Percentiles rank a stretch among this genome's conserved stretches.
phyloP scores from a whole-genome alignment of 805 yeast species.

The Candida germanica region DNA sequence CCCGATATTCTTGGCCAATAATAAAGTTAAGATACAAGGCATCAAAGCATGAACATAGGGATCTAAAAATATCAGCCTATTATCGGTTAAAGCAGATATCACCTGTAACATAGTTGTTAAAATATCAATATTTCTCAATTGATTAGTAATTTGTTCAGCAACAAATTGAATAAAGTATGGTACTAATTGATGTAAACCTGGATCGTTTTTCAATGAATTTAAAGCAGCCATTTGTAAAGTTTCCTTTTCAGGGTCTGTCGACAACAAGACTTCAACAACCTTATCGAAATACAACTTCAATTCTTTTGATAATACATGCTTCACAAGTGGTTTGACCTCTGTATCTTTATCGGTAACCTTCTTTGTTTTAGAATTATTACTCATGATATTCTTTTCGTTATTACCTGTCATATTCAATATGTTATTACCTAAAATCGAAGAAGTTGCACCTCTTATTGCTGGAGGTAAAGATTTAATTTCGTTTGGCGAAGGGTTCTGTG shows the following conservation, averaged over 20 bases:
- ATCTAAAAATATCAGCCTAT: conserved; percentile 82
- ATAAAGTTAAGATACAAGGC: conserved; percentile 91
- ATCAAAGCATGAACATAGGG: conserved; percentile 95
- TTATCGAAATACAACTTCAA: conserved; percentile 90
- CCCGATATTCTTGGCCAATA: conserved; percentile 89
- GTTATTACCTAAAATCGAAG: conserved; percentile 40
- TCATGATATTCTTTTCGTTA: conserved; percentile 5
- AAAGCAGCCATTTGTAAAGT: conserved; percentile 74
- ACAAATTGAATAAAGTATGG: conserved; percentile 96
- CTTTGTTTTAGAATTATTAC: conserved; percentile 12
- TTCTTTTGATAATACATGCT: conserved; percentile 92
- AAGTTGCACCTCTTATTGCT: conserved; percentile 76
- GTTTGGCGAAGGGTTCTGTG: conserved; percentile 85
- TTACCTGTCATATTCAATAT: conserved; percentile 27
- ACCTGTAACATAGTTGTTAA: conserved; percentile 86
- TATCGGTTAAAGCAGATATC: conserved; percentile 77
- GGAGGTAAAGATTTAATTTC: conserved; percentile 81
- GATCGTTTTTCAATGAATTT: conserved; percentile 81
- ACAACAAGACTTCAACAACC: conserved; percentile 73
- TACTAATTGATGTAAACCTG: conserved; percentile 93
- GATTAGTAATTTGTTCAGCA: conserved; percentile 91
- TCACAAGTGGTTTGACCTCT: conserved; percentile 83
- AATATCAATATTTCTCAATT: conserved; percentile 65
- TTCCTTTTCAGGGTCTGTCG: conserved; percentile 53
- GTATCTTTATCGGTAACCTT: conserved; percentile 37